Base-by-base conservation (phyloP, 2,329 filamentous ascomycete genomes). In the Emergomyces pasteurianus region DNA sequence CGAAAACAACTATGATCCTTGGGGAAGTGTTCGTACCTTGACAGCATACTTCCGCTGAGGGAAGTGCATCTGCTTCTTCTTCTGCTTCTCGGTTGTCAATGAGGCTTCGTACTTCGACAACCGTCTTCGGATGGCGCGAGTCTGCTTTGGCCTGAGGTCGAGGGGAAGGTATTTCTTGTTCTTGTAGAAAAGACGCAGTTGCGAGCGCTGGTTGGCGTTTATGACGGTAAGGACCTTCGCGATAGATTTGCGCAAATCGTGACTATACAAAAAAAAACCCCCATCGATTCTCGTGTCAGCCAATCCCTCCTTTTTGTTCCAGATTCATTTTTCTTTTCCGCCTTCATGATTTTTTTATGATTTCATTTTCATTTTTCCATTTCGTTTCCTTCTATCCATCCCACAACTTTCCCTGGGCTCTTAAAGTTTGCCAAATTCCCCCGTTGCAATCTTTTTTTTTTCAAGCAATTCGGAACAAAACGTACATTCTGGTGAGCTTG, bases 151-250 rank as follows among this genome's bases (percentile, higher is more conserved):
- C 80, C 94, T 90, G 83, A 99, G 92, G 80, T 99, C 95, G 78
- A 99, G 90, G 68, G 94, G 94, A 68, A 91, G 82, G 86, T 96
- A 96, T 86, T 96, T 97, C 90, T 97, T 97, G 87, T 88, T 89
- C 86, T 96, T 95, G 87, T 99, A 99, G 89, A 97, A 97, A 71
- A 97, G 85, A 74, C 92, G 91, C 74, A 99, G 90, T 83, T 97
- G 92, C 70, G 90, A 84, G 79, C 95, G 89, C 85, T 99, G 94
- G 86, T 95, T 97, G 81, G 91, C 88, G 86, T 97, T 99, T 87
- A 99, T 96, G 83, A 99, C 86, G 80, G 94, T 99, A 74, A 99
- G 87, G 81, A 96, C 90, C 77, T 92, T 92, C 76, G 94, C 95
- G 81, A 99, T 96, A 69, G 92, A 96, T 86, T 99, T 99, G 85